Percentiles rank a stretch among this genome's conserved stretches.
Conservation (phyloP, 768 basidiomycete species). For the Suillus luteus region DNA sequence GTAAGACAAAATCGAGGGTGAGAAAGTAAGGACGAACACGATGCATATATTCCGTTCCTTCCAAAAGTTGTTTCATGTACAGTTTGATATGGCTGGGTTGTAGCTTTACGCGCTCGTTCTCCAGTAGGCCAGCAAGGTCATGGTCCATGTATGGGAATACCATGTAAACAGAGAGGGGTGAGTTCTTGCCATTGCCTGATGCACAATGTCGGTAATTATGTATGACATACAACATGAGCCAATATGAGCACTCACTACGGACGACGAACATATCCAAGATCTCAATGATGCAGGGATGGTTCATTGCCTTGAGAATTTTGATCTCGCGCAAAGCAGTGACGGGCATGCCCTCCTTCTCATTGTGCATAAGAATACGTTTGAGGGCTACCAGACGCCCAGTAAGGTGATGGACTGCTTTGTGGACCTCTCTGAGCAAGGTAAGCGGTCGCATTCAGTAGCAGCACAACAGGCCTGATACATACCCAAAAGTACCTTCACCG, state of each 20-base stretch:
- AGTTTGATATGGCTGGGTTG: conserved; percentile 88
- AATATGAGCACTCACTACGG: conserved; percentile 52
- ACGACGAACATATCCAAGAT: conserved; percentile 93
- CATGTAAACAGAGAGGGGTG: conserved; percentile 89
- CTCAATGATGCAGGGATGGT: conserved; percentile 83
- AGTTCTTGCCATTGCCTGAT: conserved; percentile 63
- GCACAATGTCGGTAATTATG: conserved; percentile 2
- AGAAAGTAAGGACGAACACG: conserved; percentile 53
- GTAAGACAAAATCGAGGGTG: conserved; percentile 10
- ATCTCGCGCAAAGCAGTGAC: conserved; percentile 97
- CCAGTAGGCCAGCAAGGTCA: conserved; percentile 91
- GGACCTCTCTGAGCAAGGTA: conserved; percentile 68
- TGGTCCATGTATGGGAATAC: conserved; percentile 99
- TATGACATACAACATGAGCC: conserved; percentile 2
- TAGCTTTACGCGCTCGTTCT: conserved; percentile 87
- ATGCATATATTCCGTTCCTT: conserved; percentile 96
- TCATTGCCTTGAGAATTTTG: conserved; percentile 89
- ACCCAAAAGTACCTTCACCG: conserved; percentile 98
- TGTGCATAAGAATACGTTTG: conserved; percentile 95
- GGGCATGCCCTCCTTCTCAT: conserved; percentile 96
- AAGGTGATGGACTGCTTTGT: conserved; percentile 74
- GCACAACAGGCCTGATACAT: conserved; percentile 33
- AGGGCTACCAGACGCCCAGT: conserved; percentile 75
- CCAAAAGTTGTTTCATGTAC: conserved; percentile 94
- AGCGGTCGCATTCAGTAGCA: conserved; percentile 13